These are phyloP conservation scores for Lepidium campestre DNA, from an alignment of 441 rosid species.

Conservation along the genomic window DNA sequence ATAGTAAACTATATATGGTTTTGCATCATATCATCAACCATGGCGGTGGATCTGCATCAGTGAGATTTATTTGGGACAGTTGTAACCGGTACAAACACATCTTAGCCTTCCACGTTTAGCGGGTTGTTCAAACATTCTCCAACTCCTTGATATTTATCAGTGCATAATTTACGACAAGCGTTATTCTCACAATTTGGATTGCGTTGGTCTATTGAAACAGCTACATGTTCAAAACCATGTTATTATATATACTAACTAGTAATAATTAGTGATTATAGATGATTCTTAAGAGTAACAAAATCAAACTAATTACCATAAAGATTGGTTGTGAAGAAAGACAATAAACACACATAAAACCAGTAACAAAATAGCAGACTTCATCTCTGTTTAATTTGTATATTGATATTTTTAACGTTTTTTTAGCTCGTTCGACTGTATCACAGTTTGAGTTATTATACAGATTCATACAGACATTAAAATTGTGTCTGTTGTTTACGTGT, in stretches of 20 bases:
- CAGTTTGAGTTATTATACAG: neutral
- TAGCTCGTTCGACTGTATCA: neutral
- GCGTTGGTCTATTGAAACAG: too few relatives aligned
- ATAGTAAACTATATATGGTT: too few relatives aligned
- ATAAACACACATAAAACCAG: constrained; percentile 1
- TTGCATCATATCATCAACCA: too few relatives aligned
- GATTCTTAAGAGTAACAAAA: neutral
- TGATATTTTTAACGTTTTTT: too few relatives aligned
- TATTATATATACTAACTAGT: too few relatives aligned
- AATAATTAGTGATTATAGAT: neutral
- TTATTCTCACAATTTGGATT: neutral
- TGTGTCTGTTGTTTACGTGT: neutral
- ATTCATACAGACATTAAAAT: neutral
- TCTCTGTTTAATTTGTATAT: neutral
- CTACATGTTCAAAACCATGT: neutral
- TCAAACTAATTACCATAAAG: neutral
- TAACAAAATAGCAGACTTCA: neutral
- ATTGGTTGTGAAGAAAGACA: neutral
- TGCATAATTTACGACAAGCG: neutral
- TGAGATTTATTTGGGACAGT: too few relatives aligned
- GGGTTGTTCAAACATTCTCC: too few relatives aligned
- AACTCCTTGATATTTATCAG: too few relatives aligned
- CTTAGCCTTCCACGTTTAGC: too few relatives aligned
- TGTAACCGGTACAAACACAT: too few relatives aligned
- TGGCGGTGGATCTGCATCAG: too few relatives aligned